Conservation (phyloP, 805 yeast genomes). For the Wickerhamiella spandovensis region DNA sequence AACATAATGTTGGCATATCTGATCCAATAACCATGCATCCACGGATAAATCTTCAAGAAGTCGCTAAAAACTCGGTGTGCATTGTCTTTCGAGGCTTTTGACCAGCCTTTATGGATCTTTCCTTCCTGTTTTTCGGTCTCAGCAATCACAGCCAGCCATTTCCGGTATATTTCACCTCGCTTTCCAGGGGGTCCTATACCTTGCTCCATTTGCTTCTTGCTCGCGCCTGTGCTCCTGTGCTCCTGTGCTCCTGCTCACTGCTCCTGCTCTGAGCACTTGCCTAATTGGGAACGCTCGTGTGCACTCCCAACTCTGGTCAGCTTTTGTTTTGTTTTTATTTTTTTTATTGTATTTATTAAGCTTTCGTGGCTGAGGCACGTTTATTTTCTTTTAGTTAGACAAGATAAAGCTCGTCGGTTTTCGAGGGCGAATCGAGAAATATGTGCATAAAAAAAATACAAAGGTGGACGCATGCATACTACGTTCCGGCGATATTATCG, state of each 20-base stretch:
- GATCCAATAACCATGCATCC: constrained; percentile 31
- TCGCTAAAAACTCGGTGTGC: neutral
- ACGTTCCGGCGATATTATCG: no score
- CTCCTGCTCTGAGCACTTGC: neutral
- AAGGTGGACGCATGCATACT: no score
- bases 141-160: neutral
- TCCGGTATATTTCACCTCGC: neutral
- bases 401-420: no score
- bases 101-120: constrained; percentile 1
- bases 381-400: no score
- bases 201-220: neutral
- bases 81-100: neutral
- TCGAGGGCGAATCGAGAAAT: no score
- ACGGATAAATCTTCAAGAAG: constrained; percentile 25
- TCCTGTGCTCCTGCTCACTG: neutral
- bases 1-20: constrained; percentile 29
- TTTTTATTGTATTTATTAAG: neutral
- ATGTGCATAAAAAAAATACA: no score
- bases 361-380: no score
- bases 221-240: neutral
- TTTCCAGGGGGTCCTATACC: neutral
- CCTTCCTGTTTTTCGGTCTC: neutral
- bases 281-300: no score
- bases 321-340: no score
- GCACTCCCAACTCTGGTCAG: no score